Conservation (phyloP, 768 basidiomycete genomes). For the Suillus ampliporus region DNA sequence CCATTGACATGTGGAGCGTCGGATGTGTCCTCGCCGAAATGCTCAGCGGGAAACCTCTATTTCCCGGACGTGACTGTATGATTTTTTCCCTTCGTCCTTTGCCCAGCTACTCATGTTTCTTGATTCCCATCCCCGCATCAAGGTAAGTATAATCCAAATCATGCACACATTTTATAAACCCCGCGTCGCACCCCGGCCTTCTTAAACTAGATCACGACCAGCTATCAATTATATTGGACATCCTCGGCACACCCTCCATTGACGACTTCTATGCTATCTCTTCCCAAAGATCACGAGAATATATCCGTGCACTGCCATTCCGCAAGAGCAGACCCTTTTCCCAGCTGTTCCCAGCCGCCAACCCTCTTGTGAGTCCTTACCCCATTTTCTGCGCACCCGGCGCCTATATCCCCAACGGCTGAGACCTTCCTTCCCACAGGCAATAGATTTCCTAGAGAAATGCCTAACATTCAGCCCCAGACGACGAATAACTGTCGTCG, state of each 20-base stretch:
- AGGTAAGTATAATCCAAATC: conserved; percentile 14
- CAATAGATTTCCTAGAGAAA: conserved; percentile 79
- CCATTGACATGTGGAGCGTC: conserved; percentile 88
- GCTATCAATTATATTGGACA: conserved; percentile 88
- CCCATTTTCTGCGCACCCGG: background rate
- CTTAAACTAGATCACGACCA: conserved; percentile 84
- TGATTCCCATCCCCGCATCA: conserved; percentile 3
- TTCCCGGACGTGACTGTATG: conserved; percentile 92
- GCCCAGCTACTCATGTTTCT: conserved; percentile 11
- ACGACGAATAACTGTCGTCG: conserved; percentile 85
- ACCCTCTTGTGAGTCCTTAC: conserved; percentile 55
- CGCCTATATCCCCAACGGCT: background rate
- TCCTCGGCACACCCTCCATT: conserved; percentile 89
- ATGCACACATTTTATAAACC: background rate
- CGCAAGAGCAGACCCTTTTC: conserved; percentile 77
- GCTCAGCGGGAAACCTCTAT: conserved; percentile 89
- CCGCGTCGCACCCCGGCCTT: background rate
- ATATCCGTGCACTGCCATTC: conserved; percentile 88
- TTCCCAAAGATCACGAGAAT: conserved; percentile 78
- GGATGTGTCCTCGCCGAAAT: conserved; percentile 91
- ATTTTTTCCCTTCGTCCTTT: conserved; percentile 10
- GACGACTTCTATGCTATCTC: conserved; percentile 96
- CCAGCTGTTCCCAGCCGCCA: conserved; percentile 76
- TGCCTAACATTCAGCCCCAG: conserved; percentile 87
- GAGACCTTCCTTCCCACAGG: conserved; percentile 40